These are phyloP conservation scores for Dothidotthia symphoricarpi DNA, from an alignment of 2,329 filamentous ascomycete genomes.

Conservation along the genomic window DNA sequence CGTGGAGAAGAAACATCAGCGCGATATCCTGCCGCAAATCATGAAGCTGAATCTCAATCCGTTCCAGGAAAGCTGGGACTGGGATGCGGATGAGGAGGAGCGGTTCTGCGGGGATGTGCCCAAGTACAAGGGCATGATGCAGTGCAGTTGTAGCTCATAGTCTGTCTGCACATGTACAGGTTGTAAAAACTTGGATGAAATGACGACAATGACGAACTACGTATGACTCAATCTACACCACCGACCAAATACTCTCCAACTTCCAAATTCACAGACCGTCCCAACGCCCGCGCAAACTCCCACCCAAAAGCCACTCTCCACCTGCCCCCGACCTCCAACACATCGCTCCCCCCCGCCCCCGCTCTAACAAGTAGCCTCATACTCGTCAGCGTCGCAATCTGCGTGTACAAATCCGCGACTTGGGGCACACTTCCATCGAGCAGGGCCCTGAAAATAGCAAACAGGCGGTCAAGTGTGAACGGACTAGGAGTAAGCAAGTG, in stretches of 20 bases:
- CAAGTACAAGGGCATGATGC: slow-evolving; percentile 71
- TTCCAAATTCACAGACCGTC: slow-evolving; percentile 72
- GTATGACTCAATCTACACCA: slow-evolving; percentile 27
- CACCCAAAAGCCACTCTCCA: slow-evolving; percentile 78
- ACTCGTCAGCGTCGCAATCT: slow-evolving; percentile 70
- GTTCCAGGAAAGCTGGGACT: slow-evolving; percentile 75
- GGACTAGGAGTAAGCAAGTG: slow-evolving; percentile 74
- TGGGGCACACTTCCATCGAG: slow-evolving; percentile 48
- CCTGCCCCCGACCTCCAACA: slow-evolving; percentile 66
- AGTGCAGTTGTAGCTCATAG: slow-evolving; percentile 88
- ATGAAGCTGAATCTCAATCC: slow-evolving; percentile 83
- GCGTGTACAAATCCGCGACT: slow-evolving; percentile 50
- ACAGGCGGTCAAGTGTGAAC: slow-evolving; percentile 74
- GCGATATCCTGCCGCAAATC: slow-evolving; percentile 71
- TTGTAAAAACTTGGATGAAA: no score
- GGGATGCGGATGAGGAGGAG: slow-evolving; percentile 70
- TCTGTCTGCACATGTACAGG: no score
- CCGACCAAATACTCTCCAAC: slow-evolving; percentile 62
- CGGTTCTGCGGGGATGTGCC: slow-evolving; percentile 86
- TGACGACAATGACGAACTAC: neutral
- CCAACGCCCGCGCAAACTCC: slow-evolving; percentile 71
- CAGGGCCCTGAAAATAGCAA: slow-evolving; percentile 73
- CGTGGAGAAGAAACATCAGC: slow-evolving; percentile 80
- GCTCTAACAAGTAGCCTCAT: slow-evolving; percentile 64
- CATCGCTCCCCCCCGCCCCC: slow-evolving; percentile 60